phyloP scores from a whole-genome alignment of 805 yeast genomes.

The Candida ulmi region DNA sequence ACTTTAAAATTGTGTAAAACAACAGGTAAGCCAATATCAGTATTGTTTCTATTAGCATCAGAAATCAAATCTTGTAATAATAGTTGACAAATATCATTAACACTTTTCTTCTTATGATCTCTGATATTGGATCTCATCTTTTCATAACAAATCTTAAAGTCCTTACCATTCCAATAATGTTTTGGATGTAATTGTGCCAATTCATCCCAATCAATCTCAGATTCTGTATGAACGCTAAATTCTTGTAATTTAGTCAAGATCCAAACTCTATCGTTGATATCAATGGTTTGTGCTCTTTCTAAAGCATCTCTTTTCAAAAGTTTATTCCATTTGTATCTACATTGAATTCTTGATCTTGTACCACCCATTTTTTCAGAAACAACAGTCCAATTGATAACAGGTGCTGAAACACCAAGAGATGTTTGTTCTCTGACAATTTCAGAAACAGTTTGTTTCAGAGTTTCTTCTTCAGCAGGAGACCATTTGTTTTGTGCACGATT shows the following conservation, averaged over 20 bases:
- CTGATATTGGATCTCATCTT: conserved; percentile 48
- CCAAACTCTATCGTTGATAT: conserved; percentile 44
- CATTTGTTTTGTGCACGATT: conserved; percentile 75
- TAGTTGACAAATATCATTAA: conserved; percentile 27
- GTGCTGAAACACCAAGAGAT: conserved; percentile 17
- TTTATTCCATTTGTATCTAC: conserved; percentile 94
- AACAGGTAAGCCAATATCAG: conserved; percentile 17
- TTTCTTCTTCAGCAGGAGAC: conserved; percentile 67
- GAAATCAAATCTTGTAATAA: conserved; percentile 18
- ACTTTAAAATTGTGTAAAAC: conserved; percentile 11
- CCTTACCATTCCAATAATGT: conserved; percentile 51
- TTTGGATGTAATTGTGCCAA: conserved; percentile 42
- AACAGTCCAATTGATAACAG: conserved; percentile 80
- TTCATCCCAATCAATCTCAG: conserved; percentile 49
- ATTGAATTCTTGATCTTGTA: conserved; percentile 82
- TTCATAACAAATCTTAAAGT: conserved; percentile 57
- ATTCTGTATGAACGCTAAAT: conserved; percentile 34
- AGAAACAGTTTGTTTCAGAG: conserved; percentile 48
- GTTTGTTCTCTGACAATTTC: conserved; percentile 38
- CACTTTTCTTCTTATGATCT: conserved; percentile 37
- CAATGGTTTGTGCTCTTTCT: conserved; percentile 37
- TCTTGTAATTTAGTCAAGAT: conserved; percentile 41
- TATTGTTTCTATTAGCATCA: conserved; percentile 14
- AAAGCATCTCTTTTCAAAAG: conserved; percentile 54
- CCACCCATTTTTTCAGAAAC: conserved; percentile 91